Base-by-base conservation (phyloP, 768 basidiomycete genomes). In the Trametes coccinea region DNA sequence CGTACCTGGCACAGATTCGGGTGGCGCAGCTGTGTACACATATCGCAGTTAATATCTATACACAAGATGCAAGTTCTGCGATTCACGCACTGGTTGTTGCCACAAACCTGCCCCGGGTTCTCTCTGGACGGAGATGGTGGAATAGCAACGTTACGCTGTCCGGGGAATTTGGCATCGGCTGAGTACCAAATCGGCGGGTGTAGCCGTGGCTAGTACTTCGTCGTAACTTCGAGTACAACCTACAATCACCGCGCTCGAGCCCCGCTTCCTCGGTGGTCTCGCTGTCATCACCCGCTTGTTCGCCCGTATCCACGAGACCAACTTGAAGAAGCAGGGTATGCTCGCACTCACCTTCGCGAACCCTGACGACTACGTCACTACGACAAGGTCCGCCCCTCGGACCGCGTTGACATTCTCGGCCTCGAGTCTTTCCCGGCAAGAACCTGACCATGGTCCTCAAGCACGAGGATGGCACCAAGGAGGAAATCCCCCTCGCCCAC, bases 301-400 rank as follows among this genome's bases (percentile, higher is more conserved):
- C 76, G 95, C 95, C 54, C 93, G 95, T 77, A 98, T 98, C 78
- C 95, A 96, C 78, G 95, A 92, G 80, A 93, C 93, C 73, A 95
- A 95, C 83, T 79, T 95, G 86, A 98, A 98, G 90, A 98, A 98
- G 86, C 95, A 98, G 80, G 95, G 95, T 69, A 95, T 96, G 93
- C 92, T 98, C 64, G 95, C 95, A 2, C 81, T 98, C 68, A 97
- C 94, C 62, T 97, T 98, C 73, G 90, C 77, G 62, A 85, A 98
- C 78, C 84, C 91, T 14, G 93, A 85, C 66, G 95, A 4, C n/a
- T n/a, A n/a, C n/a, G n/a, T n/a, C n/a, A 98, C 77, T 99, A 99
- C 76, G 93, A 98, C 74, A 94, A 91, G 82, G 74, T 98, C 68
- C 82, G 82, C 72, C 92, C 95, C 8, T 81, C 82, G 66, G 97